Evolutionary conservation across 1,284 basidiomycete species (phyloP).

Genomic region (Xanthoconium separans): DNA sequence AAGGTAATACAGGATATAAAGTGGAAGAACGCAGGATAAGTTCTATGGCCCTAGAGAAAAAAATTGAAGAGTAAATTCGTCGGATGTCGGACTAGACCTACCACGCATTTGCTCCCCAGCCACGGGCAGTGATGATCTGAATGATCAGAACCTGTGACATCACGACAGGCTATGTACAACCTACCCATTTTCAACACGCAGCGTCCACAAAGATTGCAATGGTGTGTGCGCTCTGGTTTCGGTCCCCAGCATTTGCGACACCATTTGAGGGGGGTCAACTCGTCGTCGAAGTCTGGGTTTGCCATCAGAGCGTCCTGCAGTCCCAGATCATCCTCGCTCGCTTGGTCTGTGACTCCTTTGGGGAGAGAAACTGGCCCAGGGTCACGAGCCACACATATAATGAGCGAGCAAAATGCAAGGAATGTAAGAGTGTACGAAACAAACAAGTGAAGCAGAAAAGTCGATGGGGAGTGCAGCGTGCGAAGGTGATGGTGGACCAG

Average conservation of each 20-base stretch:
- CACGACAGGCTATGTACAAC: conserved; percentile 20
- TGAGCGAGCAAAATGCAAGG: conserved; percentile 66
- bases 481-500: conserved; percentile 65
- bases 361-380: conserved; percentile 59
- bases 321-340: conserved; percentile 42
- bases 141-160: conserved; percentile 14
- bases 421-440: conserved; percentile 64
- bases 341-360: conserved; percentile 31
- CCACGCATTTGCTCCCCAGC: conserved; percentile 78
- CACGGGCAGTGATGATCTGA: conserved; percentile 90
- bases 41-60: conserved; percentile 68
- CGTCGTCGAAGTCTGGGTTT: conserved; percentile 46
- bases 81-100: conserved; percentile 37
- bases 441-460: conserved; percentile 53
- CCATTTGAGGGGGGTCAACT: conserved; percentile 60
- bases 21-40: conserved; percentile 84
- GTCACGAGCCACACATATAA: conserved; percentile 68
- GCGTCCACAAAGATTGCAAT: conserved; percentile 73
- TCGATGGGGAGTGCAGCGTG: conserved; percentile 45
- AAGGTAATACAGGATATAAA: conserved; percentile 71
- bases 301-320: conserved; percentile 60
- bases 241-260: conserved; percentile 75
- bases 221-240: conserved; percentile 84
- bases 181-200: conserved; percentile 86
- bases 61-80: conserved; percentile 1